Evolutionary conservation across 2,329 filamentous ascomycete genomes (phyloP).

Genomic region (Penicillium sp.): DNA sequence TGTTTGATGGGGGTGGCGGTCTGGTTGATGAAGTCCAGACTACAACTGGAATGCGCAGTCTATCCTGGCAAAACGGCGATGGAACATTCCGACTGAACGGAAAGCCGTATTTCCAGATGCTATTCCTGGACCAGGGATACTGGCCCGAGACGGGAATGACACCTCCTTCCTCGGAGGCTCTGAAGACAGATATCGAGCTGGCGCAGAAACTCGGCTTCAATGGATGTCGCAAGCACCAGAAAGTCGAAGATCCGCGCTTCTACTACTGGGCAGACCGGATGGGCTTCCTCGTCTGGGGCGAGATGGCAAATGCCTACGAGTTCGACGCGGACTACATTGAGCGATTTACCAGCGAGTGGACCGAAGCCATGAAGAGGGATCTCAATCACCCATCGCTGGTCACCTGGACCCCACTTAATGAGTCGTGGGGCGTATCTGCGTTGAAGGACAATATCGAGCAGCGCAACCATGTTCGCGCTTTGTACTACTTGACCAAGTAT

Average conservation of each 20-base stretch:
- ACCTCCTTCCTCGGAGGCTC: conserved; percentile 64
- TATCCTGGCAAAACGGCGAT: conserved; percentile 60
- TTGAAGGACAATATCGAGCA: conserved; percentile 59
- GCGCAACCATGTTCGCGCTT: conserved; percentile 62
- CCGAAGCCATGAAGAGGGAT: conserved; percentile 61
- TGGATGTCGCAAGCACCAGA: conserved; percentile 67
- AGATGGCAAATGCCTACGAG: conserved; percentile 67
- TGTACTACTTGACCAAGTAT: conserved; percentile 66
- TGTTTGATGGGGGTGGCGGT: conserved; percentile 42
- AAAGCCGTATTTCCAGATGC: conserved; percentile 65
- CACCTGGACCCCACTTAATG: conserved; percentile 67
- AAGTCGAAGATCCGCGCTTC: conserved; percentile 66
- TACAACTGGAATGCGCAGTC: conserved; percentile 60
- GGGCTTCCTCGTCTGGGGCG: conserved; percentile 67
- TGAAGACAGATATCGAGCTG: conserved; percentile 63
- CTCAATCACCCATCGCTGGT: conserved; percentile 66
- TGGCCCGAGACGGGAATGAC: conserved; percentile 69
- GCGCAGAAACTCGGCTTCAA: conserved; percentile 68
- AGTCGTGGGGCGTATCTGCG: conserved; percentile 63
- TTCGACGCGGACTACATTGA: conserved; percentile 60
- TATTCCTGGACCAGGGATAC: conserved; percentile 69
- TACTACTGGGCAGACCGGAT: conserved; percentile 67
- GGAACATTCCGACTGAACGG: conserved; percentile 65
- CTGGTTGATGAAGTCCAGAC: conserved; percentile 57
- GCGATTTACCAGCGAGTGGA: conserved; percentile 65